Evolutionary conservation across 805 yeast genomes (phyloP).

Genomic region (Candida alai): DNA sequence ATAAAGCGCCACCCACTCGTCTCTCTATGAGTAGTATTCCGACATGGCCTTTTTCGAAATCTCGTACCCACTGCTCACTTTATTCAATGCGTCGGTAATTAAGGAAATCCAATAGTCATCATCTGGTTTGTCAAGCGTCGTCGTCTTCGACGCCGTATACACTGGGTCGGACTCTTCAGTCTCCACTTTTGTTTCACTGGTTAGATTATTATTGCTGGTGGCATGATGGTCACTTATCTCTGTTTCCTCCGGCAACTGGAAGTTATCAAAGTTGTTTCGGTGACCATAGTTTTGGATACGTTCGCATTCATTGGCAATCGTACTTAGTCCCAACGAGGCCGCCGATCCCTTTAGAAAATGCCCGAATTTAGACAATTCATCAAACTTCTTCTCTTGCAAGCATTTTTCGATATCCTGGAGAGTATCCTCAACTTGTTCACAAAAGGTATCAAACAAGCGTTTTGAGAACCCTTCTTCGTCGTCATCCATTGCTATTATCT

Average conservation of each 20-base stretch:
- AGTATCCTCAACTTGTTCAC: slow-evolving; percentile 83
- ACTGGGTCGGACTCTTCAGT: no score
- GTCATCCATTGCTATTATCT: slow-evolving; percentile 91
- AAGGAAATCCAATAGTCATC: slow-evolving; percentile 41
- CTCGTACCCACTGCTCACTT: slow-evolving; percentile 49
- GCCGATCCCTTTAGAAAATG: slow-evolving; percentile 95
- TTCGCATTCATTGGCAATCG: slow-evolving; percentile 85
- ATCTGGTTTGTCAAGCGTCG: slow-evolving; percentile 13
- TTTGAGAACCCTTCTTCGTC: slow-evolving; percentile 90
- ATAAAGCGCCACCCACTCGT: no score
- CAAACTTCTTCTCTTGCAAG: slow-evolving; percentile 46
- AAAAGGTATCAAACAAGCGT: slow-evolving; percentile 74
- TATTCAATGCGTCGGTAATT: slow-evolving; percentile 50
- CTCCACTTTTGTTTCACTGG: slow-evolving; percentile 6
- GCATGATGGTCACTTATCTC: slow-evolving; percentile 8
- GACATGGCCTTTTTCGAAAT: slow-evolving; percentile 49
- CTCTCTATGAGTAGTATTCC: slow-evolving; percentile 46
- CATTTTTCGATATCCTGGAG: slow-evolving; percentile 65
- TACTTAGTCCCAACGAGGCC: slow-evolving; percentile 83
- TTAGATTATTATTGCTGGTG: background rate
- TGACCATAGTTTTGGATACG: slow-evolving; percentile 88
- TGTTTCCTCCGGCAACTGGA: slow-evolving; percentile 12
- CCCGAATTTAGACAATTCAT: slow-evolving; percentile 69
- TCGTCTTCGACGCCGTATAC: no score
- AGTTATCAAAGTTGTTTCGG: slow-evolving; percentile 38